phyloP scores from a whole-genome alignment of 306 rosid species.

The Senna tora region DNA sequence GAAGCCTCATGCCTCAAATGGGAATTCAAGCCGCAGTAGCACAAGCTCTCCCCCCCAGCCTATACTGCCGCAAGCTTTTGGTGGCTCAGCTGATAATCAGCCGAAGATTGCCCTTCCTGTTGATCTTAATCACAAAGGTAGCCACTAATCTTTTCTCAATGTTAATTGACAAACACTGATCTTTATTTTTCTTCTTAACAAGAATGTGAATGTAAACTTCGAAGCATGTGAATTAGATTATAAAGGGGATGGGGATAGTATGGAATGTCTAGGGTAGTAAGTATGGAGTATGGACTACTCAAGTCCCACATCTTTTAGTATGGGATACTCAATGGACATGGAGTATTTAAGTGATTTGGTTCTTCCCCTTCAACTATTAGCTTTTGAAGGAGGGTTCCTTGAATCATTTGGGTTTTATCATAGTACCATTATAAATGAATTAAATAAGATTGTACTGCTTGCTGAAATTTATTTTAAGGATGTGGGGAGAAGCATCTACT shows the following conservation, averaged over 20 bases:
- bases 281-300: too few relatives aligned
- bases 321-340: too few relatives aligned
- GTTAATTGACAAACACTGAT: background rate
- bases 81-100: slow-evolving; percentile 69
- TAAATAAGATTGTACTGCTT: slow-evolving; percentile 8
- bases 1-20: slow-evolving; percentile 66
- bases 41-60: slow-evolving; percentile 84
- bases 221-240: slow-evolving; percentile 25
- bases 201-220: slow-evolving; percentile 2
- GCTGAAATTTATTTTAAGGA: slow-evolving; percentile 28
- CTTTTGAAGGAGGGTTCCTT: too few relatives aligned
- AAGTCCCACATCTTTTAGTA: too few relatives aligned
- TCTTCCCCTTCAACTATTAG: too few relatives aligned
- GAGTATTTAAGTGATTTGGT: too few relatives aligned
- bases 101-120: slow-evolving; percentile 65
- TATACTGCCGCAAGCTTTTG: slow-evolving; percentile 53
- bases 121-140: slow-evolving; percentile 90
- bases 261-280: too few relatives aligned
- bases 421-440: background rate
- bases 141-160: slow-evolving; percentile 28
- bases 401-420: too few relatives aligned
- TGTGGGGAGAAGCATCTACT: background rate
- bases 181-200: slow-evolving; percentile 2
- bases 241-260: too few relatives aligned
- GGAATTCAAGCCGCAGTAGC: slow-evolving; percentile 74